phyloP scores from a whole-genome alignment of 1,139 yeast species.

The Casaregolazyma suthepensis region DNA sequence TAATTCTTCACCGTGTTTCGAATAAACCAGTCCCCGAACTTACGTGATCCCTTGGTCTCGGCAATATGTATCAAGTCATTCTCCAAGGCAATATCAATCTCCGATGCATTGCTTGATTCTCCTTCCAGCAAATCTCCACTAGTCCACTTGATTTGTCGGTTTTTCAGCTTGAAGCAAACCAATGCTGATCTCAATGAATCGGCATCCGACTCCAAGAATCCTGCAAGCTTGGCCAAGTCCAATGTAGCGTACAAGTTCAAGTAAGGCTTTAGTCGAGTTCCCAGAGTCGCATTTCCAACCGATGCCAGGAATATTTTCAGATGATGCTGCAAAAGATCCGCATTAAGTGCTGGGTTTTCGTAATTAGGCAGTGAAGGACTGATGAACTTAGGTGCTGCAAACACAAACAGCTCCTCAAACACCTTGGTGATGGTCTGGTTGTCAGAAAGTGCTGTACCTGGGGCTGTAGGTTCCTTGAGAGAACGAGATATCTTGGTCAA shows the following conservation, averaged over 20 bases:
- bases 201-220: slow-evolving; percentile 36
- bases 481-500: slow-evolving; percentile 39
- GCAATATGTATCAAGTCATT: slow-evolving; percentile 40
- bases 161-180: slow-evolving; percentile 41
- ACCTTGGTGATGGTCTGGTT: slow-evolving; percentile 38
- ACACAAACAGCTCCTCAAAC: slow-evolving; percentile 41
- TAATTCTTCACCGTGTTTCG: slow-evolving; percentile 43
- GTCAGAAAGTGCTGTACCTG: slow-evolving; percentile 1
- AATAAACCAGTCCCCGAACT: slow-evolving; percentile 45
- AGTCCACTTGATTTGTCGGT: slow-evolving; percentile 41
- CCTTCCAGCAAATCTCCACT: slow-evolving; percentile 40
- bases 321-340: slow-evolving; percentile 41
- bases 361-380: slow-evolving; percentile 37
- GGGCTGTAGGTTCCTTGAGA: slow-evolving; percentile 2
- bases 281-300: slow-evolving; percentile 35
- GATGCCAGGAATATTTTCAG: slow-evolving; percentile 39
- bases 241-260: slow-evolving; percentile 42
- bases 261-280: slow-evolving; percentile 40
- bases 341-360: slow-evolving; percentile 29
- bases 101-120: slow-evolving; percentile 37
- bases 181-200: slow-evolving; percentile 34
- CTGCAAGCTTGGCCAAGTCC: slow-evolving; percentile 40
- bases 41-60: slow-evolving; percentile 41
- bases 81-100: slow-evolving; percentile 39
- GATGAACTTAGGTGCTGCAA: slow-evolving; percentile 45